Percentiles rank a stretch among this genome's conserved stretches.
Conservation (phyloP, 2,329 filamentous ascomycete genomes). For the Corniculantispora saksenae region DNA sequence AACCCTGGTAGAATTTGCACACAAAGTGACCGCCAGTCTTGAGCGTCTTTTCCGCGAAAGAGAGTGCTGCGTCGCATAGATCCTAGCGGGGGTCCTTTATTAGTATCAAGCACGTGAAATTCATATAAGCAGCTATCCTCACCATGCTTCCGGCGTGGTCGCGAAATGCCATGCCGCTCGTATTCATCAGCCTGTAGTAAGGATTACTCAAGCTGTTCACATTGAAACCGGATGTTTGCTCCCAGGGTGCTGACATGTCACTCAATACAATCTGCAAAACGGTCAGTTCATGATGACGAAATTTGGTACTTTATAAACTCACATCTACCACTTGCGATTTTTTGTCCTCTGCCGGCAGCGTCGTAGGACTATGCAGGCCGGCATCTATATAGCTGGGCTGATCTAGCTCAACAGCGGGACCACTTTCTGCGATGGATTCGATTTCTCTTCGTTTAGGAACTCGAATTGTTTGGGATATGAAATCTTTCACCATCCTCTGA, state of each 20-base stretch:
- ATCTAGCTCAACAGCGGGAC: constrained; percentile 28
- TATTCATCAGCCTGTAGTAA: constrained; percentile 99
- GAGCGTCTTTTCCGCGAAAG: constrained; percentile 83
- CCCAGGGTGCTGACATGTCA: constrained; percentile 99
- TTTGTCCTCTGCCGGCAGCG: constrained; percentile 32
- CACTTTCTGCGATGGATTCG: constrained; percentile 23
- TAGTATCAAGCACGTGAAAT: no score
- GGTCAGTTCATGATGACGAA: constrained; percentile 21
- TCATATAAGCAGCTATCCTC: no score
- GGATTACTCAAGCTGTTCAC: constrained; percentile 93
- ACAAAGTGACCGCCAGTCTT: constrained; percentile 84
- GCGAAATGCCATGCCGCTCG: constrained; percentile 80
- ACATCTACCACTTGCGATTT: constrained; percentile 63
- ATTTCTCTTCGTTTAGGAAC: constrained; percentile 8
- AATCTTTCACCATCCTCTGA: constrained; percentile 74
- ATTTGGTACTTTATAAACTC: constrained; percentile 29
- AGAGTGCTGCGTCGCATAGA: constrained; percentile 81
- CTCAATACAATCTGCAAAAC: constrained; percentile 73
- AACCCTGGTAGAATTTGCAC: constrained; percentile 95
- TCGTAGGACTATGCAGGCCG: constrained; percentile 50
- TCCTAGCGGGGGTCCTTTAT: constrained; percentile 57
- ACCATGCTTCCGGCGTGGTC: constrained; percentile 97
- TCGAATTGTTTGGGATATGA: constrained; percentile 58
- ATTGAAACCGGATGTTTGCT: constrained; percentile 74
- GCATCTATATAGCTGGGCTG: constrained; percentile 66